Evolutionary conservation across 2,329 filamentous ascomycete species (phyloP), one percentile per base, ranked within the genome.

Genomic region (Neonectria sp.): DNA sequence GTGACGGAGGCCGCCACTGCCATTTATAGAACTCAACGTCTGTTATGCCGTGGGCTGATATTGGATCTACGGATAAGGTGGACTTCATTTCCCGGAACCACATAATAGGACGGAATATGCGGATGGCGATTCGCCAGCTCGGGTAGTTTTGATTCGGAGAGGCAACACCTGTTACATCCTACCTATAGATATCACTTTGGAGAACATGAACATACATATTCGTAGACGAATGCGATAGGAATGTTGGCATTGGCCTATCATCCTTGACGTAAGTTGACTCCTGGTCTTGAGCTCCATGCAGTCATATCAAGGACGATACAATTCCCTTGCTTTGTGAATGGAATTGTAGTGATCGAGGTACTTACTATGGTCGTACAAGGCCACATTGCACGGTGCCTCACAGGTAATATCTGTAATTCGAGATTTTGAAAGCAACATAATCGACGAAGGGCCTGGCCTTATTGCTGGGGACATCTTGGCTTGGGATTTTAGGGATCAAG

Each of bases 401-500:
- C 15, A 40, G 15, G 15, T 17, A 6, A 8, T 40, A 6, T n/a
- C 15, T 15, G 3, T 8, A n/a, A 7, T 40, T 17, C 25, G 27
- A 29, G 33, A 46, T n/a, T 4, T 13, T 31, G n/a, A 15, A 12
- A 7, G 24, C 57, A 25, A 2, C 46, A 9, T 3, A 46, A 35
- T 31, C 1, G 12, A n/a, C 7, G 29, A 59, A 3, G 29, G 31
- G 13, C 12, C 31, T 11, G 35, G 17, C 12, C 35, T 66, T 3
- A 25, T 21, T 35, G 43, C 12, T 31, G 6, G 48, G 13, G 55
- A 37, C 6, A 43, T 49, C 13, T 7, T 58, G 12, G 60, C 58
- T 25, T 66, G 53, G 63, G 21, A 46, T 8, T n/a, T 63, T 21
- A 17, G 29, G 3, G 15, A 63, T 24, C 4, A 11, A 6, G 21